Base-by-base conservation (phyloP, 75 land plant genomes). In the Pinus tabuliformis region DNA sequence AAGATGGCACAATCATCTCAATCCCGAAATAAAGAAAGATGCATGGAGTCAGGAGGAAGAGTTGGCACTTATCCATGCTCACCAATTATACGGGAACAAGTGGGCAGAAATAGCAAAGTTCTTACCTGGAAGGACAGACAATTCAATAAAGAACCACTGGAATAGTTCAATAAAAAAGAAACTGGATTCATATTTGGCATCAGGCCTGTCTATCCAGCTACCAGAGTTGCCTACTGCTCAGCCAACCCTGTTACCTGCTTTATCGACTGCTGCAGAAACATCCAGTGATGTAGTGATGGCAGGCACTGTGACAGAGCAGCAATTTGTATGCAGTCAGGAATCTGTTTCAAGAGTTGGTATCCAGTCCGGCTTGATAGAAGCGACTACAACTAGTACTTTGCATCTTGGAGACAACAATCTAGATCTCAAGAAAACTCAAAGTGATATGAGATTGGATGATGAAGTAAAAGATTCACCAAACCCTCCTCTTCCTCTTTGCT, bases 101-200 rank as follows among this genome's bases (percentile, higher is more conserved):
- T 91, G 93, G 93, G 89, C 93, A 8, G 93, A 91, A 75, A 79
- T 91, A 60, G 77, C 91, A 21, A 91, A 89, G 75, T 70, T 68
- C 60, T 64, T 91, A 58, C 91, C 91, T 80, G 93, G 93, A 75
- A 89, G 98, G 84, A 93, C 98, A 75, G 98, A 95, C 70, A 95
- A 95, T 75, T 80, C 96, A 33, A 95, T 95, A 63, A 95, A 95
- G 84, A 95, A 95, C 78, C 98, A 93, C 77, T 95, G 98, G 98
- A 93, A 95, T 75, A 93, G 98, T 59, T 91, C 96, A 52, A 78
- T 95, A 82, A 95, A 93, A 91, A 95, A 95, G 79, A 95, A 86
- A 71, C 77, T 87, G 59, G 96, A 91, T 66, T 84, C 85, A 18
- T 86, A 81, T 73, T 59, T 78, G 77, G 75, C 78, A 72, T 64